Base-by-base conservation (phyloP, 305 asterid species). In the Fraxinus ornus region DNA sequence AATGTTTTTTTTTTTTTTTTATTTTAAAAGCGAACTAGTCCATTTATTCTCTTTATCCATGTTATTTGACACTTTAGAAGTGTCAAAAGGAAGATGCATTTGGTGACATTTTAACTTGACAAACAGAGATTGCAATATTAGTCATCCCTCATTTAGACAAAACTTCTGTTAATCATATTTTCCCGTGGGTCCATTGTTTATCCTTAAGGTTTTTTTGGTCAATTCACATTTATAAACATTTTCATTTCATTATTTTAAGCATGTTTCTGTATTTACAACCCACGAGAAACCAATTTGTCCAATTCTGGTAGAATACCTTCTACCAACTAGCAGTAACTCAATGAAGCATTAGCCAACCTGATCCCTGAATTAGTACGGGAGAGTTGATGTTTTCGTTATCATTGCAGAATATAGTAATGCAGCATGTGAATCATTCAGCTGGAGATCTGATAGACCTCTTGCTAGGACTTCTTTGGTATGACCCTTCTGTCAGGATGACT, bases 361-460 rank as follows among this genome's bases (percentile, higher is more conserved):
- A 60, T 3, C 71, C 71, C 71, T 21, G 24, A 7, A 60, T 60
- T 60, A 60, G 71, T 22, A 66, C 3, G n/a, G 36, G 21, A 68
- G 39, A 68, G 21, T 68, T 68, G 75, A 68, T 13, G 75, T 13
- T 28, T 66, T 28, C 5, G 21, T 28, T 28, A 6, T 10, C 3
- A 68, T 26, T 26, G 75, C 74, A 66, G 74, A 94, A 94, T 83
- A 68, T 91, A 55, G 84, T 94, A n/a, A 94, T 94, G 98, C 93
- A 93, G 78, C 94, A 91, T 24, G 97, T 94, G 28, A 97, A 94
- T 83, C 97, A 93, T 85, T 94, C 97, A 2, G 97, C 98, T 0
- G 97, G 98, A 7, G 98, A 94, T 81, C 92, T 94, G 22, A 93
- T 94, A 66, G 80, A 91, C 79, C 88, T 94, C 44, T 84, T 94